These are phyloP conservation scores for Fusarium devonianum DNA, from an alignment of 2,329 filamentous ascomycete species.

Conservation along the genomic window DNA sequence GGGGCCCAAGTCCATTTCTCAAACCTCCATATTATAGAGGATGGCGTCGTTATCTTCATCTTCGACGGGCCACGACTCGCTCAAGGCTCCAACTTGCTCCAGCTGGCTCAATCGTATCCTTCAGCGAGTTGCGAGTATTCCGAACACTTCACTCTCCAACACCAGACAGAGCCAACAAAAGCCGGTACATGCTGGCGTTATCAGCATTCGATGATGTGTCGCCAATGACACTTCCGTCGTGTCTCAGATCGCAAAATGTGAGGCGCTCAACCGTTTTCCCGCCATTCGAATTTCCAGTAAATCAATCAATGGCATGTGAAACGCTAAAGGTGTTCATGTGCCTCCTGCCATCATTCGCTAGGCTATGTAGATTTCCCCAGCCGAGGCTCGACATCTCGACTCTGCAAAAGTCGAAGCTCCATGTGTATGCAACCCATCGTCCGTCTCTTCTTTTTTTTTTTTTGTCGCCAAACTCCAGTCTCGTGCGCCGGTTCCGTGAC, in stretches of 20 bases:
- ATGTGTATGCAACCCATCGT: no score
- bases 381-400: neutral
- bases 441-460: no score
- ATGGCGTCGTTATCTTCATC: neutral
- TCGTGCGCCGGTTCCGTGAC: no score
- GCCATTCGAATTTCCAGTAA: neutral
- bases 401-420: neutral
- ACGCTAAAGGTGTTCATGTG: constrained; percentile 2
- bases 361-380: neutral
- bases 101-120: neutral
- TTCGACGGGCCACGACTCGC: no score
- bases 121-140: constrained; percentile 3
- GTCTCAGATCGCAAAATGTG: constrained; percentile 11
- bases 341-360: constrained; percentile 1
- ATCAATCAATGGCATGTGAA: constrained; percentile 1
- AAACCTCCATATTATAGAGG: no score
- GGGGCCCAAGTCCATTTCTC: no score
- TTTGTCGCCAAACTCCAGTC: no score
- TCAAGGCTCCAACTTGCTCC: no score
- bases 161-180: constrained; percentile 8
- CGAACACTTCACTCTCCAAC: constrained; percentile 10
- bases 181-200: constrained; percentile 2
- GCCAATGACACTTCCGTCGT: constrained; percentile 5
- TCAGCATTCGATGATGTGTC: neutral
- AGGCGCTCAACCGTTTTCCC: constrained; percentile 14